Evolutionary conservation across 331 rosid species (phyloP), one percentile per base, ranked within the genome.

Genomic region (Malus hybrid): DNA sequence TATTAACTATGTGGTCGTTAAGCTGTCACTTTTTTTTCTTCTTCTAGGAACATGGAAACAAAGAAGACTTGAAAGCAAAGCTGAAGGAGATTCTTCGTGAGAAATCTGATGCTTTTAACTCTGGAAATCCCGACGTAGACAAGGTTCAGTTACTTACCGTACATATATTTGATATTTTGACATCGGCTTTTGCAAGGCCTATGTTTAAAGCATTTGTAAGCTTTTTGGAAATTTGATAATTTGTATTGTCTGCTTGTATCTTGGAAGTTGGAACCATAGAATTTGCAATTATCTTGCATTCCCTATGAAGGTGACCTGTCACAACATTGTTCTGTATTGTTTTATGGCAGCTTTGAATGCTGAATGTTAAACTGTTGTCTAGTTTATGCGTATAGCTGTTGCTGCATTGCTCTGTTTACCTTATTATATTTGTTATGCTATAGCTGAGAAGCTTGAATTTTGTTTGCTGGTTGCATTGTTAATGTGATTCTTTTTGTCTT

Each of bases 91-190:
- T 78, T 82, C 88, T 95, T 56, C 93, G 99, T 28, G 93, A 87
- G 83, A 95, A 90, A 78, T 85, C 93, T 70, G 99, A 95, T 84
- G 91, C 75, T 70, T 95, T 88, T 82, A 95, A 90, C 87, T 84
- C 96, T 39, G 33, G 84, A 50, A 78, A 71, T 79, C 72, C 88
- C 0, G 93, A 86, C 55, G 88, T 64, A 71, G 99, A 95, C 85
- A 92, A 95, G 96, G 99, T 95, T 29, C 69, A 63, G 5, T 57
- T 79, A 73, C 27, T 74, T 67, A 19, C 28, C 22, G 33, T 73
- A 7, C 19, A 9, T 36, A 57, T 20, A 60, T 15, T 75, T 65
- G 11, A 16, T 34, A 52, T 76, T 36, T 36, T 36, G 69, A 18
- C n/a, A 65, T 18, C 3, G 3, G 10, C 5, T 7, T 64, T 5